A percentile compares a stretch with the other conserved stretches of the same genome.
Conservation (phyloP, 2,329 filamentous ascomycete species). For the Fusarium beomiforme region DNA sequence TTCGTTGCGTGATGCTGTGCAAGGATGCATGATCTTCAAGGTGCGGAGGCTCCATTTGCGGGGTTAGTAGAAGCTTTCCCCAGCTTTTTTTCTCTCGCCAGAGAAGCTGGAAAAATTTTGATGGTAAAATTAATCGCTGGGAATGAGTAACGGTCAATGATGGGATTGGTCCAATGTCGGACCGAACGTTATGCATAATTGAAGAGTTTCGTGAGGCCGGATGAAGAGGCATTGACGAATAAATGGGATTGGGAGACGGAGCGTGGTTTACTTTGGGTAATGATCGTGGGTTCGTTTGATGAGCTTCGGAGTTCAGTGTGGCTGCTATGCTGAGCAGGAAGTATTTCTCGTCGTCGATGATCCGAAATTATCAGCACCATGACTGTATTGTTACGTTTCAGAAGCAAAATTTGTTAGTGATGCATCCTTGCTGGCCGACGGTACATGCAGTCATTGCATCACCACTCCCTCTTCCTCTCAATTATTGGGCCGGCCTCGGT, state of each 20-base stretch:
- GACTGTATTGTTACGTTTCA: fast-evolving
- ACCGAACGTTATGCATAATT: slow-evolving; percentile 22
- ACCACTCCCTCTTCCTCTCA: slow-evolving; percentile 7
- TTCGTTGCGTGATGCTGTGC: slow-evolving; percentile 10
- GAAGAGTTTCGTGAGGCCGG: not conserved
- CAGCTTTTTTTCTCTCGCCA: not conserved
- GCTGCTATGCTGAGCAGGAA: not conserved
- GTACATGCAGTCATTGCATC: not conserved
- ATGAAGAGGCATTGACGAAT: slow-evolving; percentile 9
- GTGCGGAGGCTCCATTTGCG: slow-evolving; percentile 21
- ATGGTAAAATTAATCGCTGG: slow-evolving; percentile 5
- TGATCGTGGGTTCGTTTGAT: slow-evolving; percentile 2
- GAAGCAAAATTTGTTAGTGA: fast-evolving
- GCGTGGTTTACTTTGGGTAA: not conserved
- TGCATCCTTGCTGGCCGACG: fast-evolving
- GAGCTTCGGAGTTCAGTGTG: not conserved
- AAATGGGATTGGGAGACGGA: not conserved
- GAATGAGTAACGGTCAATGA: not conserved
- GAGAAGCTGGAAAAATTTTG: not conserved
- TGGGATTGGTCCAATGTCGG: slow-evolving; percentile 17
- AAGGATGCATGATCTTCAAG: slow-evolving; percentile 1
- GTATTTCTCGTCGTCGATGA: fast-evolving
- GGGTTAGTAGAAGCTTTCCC: slow-evolving; percentile 12
- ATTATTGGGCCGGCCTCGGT: slow-evolving; percentile 12
- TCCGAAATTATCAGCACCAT: not conserved